These are phyloP conservation scores for Saccharomyces hybrid DNA, from an alignment of 1,139 yeast genomes.

Conservation along the genomic window DNA sequence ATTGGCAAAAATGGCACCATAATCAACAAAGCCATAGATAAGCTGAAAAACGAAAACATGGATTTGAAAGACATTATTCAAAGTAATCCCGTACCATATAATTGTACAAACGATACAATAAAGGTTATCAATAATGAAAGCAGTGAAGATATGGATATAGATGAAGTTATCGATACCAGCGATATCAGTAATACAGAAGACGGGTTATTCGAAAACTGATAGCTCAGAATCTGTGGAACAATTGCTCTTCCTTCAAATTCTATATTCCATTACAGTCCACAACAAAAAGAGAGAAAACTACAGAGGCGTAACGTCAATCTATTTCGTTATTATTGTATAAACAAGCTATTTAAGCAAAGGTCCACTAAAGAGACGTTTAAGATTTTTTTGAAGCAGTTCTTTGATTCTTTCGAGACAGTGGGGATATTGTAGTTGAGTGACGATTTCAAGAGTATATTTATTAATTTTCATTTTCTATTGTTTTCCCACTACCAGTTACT, in stretches of 20 bases:
- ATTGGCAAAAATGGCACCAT: constrained; percentile 9
- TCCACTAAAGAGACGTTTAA: no score
- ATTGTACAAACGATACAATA: not conserved
- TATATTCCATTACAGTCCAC: no score
- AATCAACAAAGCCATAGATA: constrained; percentile 6
- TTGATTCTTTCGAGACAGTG: not conserved
- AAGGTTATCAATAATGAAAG: not conserved
- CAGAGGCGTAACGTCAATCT: not conserved
- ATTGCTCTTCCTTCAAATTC: not conserved
- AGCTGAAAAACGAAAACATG: constrained; percentile 5
- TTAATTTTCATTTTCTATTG: no score
- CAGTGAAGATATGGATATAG: constrained; percentile 12
- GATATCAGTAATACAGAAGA: constrained; percentile 2
- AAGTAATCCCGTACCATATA: not conserved
- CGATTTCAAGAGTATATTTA: no score
- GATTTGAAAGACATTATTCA: constrained; percentile 5
- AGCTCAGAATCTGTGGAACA: not conserved
- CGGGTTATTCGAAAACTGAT: not conserved
- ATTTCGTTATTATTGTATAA: not conserved
- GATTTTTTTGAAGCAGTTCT: no score
- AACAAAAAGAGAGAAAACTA: no score
- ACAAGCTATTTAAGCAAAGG: not conserved
- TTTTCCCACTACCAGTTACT: constrained; percentile 22
- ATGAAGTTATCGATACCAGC: constrained; percentile 12
- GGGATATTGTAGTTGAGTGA: no score